Base-by-base conservation (phyloP, 768 basidiomycete species). In the Hemileccinum impolitum region DNA sequence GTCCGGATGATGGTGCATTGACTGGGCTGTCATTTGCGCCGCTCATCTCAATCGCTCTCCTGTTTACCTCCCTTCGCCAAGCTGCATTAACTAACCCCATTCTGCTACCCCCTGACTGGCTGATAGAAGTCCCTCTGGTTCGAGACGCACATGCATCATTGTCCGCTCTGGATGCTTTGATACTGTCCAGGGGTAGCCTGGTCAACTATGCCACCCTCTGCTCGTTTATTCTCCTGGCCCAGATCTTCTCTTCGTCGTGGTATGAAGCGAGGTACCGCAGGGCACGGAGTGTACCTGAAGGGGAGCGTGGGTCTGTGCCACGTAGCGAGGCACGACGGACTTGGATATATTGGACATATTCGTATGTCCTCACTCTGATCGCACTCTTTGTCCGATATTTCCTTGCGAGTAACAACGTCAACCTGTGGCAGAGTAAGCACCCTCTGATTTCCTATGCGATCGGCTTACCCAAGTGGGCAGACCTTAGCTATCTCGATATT, bases 11-110 rank as follows among this genome's bases (percentile, higher is more conserved):
- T 64, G 94, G 94, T 13, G 81, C 86, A 19, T 70, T 90, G 50
- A 92, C 87, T 37, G 92, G 87, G 3, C 71, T 95, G 12, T 76
- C 93, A n/a, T 76, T 94, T 28, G 87, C 85, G 12, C 91, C 94
- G 3, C 72, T 95, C 26, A 81, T 95, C 45, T 78, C 90, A 8
- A 75, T 83, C 10, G 82, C 85, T 0, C 64, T 93, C 45, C 70
- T 91, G 52, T 76, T 75, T 56, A 76, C 78, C 39, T 78, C 76
- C 19, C 71, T 78, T 23, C 69, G 57, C 69, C 62, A 63, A 60
- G 58, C 66, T 53, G 59, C 57, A 48, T 66, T 57, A 26, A 52
- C 63, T 46, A 39, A 48, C 53, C 43, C 62, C 43, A 53, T 56
- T 45, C 70, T 72, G 3, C 70, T 84, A 6, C 84, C 85, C 12